A percentile compares a stretch with the other conserved stretches of the same genome.
These are phyloP conservation scores for Verticillium zaregamsianum DNA, from an alignment of 2,329 filamentous ascomycete genomes.

Conservation along the genomic window DNA sequence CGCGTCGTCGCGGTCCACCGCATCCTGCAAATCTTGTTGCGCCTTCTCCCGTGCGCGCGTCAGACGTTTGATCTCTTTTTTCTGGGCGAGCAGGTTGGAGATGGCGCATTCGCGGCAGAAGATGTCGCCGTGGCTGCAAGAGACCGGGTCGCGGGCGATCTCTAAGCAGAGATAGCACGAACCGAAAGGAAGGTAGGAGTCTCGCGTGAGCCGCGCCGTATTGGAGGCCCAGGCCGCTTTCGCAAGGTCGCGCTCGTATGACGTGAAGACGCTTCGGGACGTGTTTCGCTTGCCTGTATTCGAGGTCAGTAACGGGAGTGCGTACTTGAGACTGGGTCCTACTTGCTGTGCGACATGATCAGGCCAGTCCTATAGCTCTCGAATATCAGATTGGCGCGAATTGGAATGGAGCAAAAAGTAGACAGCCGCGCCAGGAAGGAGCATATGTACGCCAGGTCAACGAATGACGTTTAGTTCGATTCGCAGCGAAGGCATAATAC, in stretches of 20 bases:
- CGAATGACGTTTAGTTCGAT: background rate
- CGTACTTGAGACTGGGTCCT: background rate
- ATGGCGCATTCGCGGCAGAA: conserved; percentile 96
- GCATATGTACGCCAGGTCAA: background rate
- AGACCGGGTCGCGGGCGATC: conserved; percentile 74
- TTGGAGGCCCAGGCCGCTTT: conserved; percentile 78
- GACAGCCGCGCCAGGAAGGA: background rate
- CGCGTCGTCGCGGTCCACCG: conserved; percentile 56
- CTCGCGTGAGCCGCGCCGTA: conserved; percentile 78
- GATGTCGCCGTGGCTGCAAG: conserved; percentile 79
- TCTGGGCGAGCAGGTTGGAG: conserved; percentile 83
- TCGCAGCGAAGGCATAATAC: background rate
- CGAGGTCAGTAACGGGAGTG: background rate
- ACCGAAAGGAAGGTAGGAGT: conserved; percentile 88
- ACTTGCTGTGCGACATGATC: conserved; percentile 48
- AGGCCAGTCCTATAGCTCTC: background rate
- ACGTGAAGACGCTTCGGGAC: conserved; percentile 87
- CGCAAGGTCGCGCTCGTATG: conserved; percentile 80
- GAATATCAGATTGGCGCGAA: background rate
- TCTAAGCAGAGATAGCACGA: conserved; percentile 86
- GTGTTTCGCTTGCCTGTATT: conserved; percentile 76
- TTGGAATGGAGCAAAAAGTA: background rate
- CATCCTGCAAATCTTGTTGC: conserved; percentile 58
- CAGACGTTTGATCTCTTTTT: conserved; percentile 82
- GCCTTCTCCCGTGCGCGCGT: conserved; percentile 62